phyloP scores from a whole-genome alignment of 306 rosid species.

The Cicer bijugum region DNA sequence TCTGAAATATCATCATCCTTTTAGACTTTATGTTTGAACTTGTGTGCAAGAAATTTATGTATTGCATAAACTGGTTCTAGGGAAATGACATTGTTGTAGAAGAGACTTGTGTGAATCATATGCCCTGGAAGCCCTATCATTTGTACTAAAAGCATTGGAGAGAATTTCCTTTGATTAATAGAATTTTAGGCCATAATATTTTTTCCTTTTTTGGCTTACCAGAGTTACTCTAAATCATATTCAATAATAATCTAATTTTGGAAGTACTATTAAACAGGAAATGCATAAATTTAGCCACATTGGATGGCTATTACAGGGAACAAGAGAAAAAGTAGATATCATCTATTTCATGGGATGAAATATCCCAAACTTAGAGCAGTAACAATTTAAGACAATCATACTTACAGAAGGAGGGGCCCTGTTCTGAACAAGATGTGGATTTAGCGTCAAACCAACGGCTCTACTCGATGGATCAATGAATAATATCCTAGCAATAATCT shows the following conservation, averaged over 20 bases:
- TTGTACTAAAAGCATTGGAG: conserved; percentile 4
- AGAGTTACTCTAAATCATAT: conserved; percentile 9
- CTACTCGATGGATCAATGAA: conserved; percentile 90
- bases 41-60: neutral
- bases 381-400: conserved; percentile 36
- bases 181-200: neutral
- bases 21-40: neutral
- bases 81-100: neutral
- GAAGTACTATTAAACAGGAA: conserved; percentile 22
- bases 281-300: conserved; percentile 18
- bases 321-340: neutral
- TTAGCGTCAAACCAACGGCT: conserved; percentile 94
- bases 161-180: conserved; percentile 7
- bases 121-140: neutral
- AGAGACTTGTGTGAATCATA: neutral
- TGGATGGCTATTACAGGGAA: neutral
- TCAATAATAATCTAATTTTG: conserved; percentile 23
- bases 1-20: neutral
- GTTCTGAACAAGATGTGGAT: conserved; percentile 84
- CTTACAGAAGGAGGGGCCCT: conserved; percentile 82
- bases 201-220: neutral
- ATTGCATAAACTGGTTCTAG: neutral
- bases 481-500: conserved; percentile 86
- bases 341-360: conserved; percentile 34
- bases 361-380: conserved; percentile 3